A percentile compares a stretch with the other conserved stretches of the same genome.
phyloP scores from a whole-genome alignment of 2,329 filamentous ascomycete species.

The Penicillium vulpinum region DNA sequence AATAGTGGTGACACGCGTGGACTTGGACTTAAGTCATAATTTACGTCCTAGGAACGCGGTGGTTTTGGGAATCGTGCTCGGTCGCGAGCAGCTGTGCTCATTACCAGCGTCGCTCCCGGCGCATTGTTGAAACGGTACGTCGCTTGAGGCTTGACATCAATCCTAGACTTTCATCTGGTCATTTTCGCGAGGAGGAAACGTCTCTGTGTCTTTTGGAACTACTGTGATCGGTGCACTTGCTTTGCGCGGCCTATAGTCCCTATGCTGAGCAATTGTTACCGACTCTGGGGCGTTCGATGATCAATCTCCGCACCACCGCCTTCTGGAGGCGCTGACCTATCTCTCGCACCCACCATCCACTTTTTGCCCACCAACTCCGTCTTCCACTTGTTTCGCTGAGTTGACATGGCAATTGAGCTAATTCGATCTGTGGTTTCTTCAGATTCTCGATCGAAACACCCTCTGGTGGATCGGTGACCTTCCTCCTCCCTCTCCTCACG shows the following conservation, averaged over 20 bases:
- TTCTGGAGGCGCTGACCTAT: conserved; percentile 31
- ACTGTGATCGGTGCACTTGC: conserved; percentile 9
- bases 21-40: background rate
- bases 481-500: conserved; percentile 18
- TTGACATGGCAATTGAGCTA: conserved; percentile 29
- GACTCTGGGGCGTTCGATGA: conserved; percentile 33
- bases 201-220: background rate
- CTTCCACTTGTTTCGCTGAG: conserved; percentile 5
- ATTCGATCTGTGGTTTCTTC: conserved; percentile 21
- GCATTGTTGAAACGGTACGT: conserved; percentile 43
- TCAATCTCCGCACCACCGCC: conserved; percentile 44
- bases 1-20: conserved; percentile 18
- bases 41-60: conserved; percentile 24
- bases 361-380: conserved; percentile 17
- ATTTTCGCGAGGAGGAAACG: background rate
- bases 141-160: conserved; percentile 20
- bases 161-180: conserved; percentile 5
- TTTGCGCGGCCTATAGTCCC: conserved; percentile 24
- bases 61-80: conserved; percentile 31
- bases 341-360: conserved; percentile 22
- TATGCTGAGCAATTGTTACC: conserved; percentile 24
- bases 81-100: conserved; percentile 38
- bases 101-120: conserved; percentile 33
- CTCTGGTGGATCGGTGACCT: conserved; percentile 20
- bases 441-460: conserved; percentile 20